Percentiles rank a stretch among this genome's conserved stretches.
These are phyloP conservation scores for Calonectria multiphialidica DNA, from an alignment of 2,329 filamentous ascomycete genomes.

Conservation along the genomic window DNA sequence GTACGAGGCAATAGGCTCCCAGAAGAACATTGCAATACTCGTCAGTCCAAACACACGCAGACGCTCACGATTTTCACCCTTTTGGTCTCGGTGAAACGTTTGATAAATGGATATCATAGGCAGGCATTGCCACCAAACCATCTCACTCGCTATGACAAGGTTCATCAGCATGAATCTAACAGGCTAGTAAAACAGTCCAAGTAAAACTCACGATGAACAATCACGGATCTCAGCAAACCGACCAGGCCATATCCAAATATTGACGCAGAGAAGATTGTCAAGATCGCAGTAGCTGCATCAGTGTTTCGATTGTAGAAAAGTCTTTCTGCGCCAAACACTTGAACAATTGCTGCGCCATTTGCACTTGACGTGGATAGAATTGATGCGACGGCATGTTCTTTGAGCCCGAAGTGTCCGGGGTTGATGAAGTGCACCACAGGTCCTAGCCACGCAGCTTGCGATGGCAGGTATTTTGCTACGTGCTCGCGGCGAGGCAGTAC, in stretches of 20 bases:
- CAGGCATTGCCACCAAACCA: conserved; percentile 4
- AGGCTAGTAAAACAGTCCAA: not conserved
- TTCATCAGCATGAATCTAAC: not conserved
- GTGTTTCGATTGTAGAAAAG: not conserved
- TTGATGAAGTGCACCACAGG: not conserved
- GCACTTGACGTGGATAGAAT: not conserved
- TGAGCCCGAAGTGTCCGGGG: not conserved
- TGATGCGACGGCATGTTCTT: not conserved
- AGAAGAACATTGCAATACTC: not conserved
- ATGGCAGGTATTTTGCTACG: not conserved
- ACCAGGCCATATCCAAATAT: not conserved
- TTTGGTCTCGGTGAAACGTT: not conserved
- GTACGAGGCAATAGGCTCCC: not conserved
- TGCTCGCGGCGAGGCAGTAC: not conserved
- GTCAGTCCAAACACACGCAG: not conserved
- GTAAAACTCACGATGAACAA: not conserved
- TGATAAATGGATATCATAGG: not conserved
- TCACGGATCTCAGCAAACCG: not conserved
- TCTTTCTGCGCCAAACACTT: not conserved
- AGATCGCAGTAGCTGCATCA: not conserved
- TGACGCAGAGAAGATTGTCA: not conserved
- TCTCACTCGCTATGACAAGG: not conserved
- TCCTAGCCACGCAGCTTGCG: not conserved
- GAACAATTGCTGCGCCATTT: not conserved
- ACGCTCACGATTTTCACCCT: not conserved